Base-by-base conservation (phyloP, 1,284 basidiomycete species). In the Heterobasidion irregulare region DNA sequence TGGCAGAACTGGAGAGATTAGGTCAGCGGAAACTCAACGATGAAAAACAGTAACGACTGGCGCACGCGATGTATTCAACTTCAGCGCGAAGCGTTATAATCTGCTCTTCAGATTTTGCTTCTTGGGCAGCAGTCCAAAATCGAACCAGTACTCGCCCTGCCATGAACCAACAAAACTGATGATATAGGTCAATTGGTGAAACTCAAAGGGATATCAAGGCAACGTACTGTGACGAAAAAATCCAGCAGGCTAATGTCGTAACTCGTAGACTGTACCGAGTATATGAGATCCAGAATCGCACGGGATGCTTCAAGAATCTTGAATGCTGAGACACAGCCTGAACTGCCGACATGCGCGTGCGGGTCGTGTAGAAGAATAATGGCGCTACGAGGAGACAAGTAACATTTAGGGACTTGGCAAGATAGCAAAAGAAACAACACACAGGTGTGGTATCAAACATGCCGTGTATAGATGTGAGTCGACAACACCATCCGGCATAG, bases 391-490 rank as follows among this genome's bases (percentile, higher is more conserved):
- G 46, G 58, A 50, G 52, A 19, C 47, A 55, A 41, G 56, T 52
- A 26, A 15, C 34, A 38, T 15, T 15, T 8, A 6, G 52, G 46
- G 38, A 16, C 36, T 52, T 36, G 26, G 13, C n/a, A 19, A 32
- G 50, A 49, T 55, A 10, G 41, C 18, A 47, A 47, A 8, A 38
- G 33, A 38, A n/a, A 8, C 15, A 16, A 72, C 82, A 64, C 70
- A 88, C 86, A 86, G 74, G 64, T 83, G 76, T 3, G 83, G 75
- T 58, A 84, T 77, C 38, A 83, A 65, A 61, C 77, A 79, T 2
- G 84, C 78, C 2, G 82, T 76, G 60, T 86, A 88, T 35, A 89
- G 68, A 58, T 86, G 81, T 35, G 78, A 75, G 59, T 90, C 86
- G 13, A 89, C 73, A 1, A 78, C 68, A 57, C 79, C 79, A 51